Base-by-base conservation (phyloP, 306 rosid species). In the Castanospermum australe region DNA sequence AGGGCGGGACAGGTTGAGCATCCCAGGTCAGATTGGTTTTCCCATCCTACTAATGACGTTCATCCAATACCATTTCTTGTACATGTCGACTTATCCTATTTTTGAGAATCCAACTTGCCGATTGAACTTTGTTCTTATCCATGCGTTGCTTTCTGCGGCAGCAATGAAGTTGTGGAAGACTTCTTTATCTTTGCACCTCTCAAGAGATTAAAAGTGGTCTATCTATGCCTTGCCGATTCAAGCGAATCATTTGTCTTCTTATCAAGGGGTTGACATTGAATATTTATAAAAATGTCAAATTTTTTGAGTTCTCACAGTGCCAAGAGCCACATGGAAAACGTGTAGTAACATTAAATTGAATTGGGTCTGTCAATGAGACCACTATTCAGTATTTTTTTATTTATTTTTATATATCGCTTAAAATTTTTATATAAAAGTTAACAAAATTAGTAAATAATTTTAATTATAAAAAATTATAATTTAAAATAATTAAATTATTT, bases 71-170 rank as follows among this genome's bases (percentile, higher is more conserved):
- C 1, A 28, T 28, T 28, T 28, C 32, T 28, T 28, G 32, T 28
- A 28, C 32, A 28, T 28, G 32, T 28, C 3, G 32, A 28, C 32
- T 28, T 3, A 28, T 28, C 32, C 32, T 28, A 3, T 0, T 32
- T 33, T 35, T 8, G 47, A 64, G 50, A 64, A 8, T 10, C 0
- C 56, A 73, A 73, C 4, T 61, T 61, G 35, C n/a, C 1, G n/a
- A 39, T 50, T 48, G 5, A 22, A 65, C 0, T 67, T 67, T 11
- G 78, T 61, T 51, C 73, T 80, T 71, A 79, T 79, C 65, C 56
- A 45, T 60, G 44, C 77, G 24, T 79, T 36, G 44, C 78, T 48
- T 79, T 60, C 25, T 36, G 56, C 21, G 18, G 33, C 39, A 35
- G 47, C 60, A 48, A 71, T 0, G 84, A 63, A 44, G 51, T 71